Percentiles rank a stretch among this genome's conserved stretches.
Evolutionary conservation across 2,329 filamentous ascomycete genomes (phyloP).

Genomic region (Fusarium tupiense): DNA sequence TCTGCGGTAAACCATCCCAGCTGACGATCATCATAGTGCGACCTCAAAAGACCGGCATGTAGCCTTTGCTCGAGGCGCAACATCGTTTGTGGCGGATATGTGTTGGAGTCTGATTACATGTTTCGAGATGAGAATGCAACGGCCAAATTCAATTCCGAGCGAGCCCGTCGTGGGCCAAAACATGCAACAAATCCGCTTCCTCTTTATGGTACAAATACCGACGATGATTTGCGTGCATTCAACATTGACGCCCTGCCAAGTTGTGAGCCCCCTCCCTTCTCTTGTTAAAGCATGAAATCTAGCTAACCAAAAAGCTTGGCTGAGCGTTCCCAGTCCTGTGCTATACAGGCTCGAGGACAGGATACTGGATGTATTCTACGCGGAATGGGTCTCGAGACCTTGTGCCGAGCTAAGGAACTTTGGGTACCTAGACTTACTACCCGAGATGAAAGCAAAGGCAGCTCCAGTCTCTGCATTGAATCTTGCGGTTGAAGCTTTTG

Average conservation of each 20-base stretch:
- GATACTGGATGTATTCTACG: neutral
- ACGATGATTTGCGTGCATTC: neutral
- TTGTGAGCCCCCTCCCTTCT: neutral
- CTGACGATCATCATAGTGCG: neutral
- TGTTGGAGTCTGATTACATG: neutral
- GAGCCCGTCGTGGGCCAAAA: neutral
- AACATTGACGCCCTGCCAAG: neutral
- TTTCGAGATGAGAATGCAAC: neutral
- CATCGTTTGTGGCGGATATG: neutral
- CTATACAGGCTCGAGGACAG: neutral
- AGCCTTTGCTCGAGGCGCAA: neutral
- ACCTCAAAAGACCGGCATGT: neutral
- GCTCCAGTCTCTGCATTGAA: neutral
- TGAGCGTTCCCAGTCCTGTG: rapidly evolving
- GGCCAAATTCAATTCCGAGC: neutral
- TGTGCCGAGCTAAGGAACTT: rapidly evolving
- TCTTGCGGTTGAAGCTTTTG: neutral
- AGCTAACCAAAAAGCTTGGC: neutral
- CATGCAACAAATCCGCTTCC: rapidly evolving
- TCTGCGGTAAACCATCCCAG: neutral
- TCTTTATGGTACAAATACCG: rapidly evolving
- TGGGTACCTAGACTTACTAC: neutral
- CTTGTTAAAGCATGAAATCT: too few relatives aligned
- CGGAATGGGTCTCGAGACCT: neutral
- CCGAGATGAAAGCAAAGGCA: neutral